Base-by-base conservation (phyloP, 73 alveolate species). In the Paraurostyla sp. region DNA sequence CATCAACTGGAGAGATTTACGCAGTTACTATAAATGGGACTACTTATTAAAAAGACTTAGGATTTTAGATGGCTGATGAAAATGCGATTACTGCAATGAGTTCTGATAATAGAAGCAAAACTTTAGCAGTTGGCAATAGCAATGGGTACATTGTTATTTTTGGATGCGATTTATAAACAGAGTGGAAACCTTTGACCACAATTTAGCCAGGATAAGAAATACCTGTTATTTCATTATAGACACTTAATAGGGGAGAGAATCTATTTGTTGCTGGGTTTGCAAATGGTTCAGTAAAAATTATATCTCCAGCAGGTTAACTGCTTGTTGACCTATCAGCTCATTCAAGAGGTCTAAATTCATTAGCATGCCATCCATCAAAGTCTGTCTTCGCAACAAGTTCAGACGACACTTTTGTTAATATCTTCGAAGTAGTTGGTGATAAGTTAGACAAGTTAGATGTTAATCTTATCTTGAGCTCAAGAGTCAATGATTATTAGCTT, bases 361-460 rank as follows among this genome's bases (percentile, higher is more conserved):
- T 90, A 2, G 56, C 83, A 30, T 51, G 86, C 50, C 95, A 90
- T 69, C 95, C 95, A 23, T 20, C 69, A 2, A 65, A 59, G 48
- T 43, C 90, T 0, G 65, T 90, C 15, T 90, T 90, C 32, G 85
- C 90, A 38, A 90, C 95, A 6, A 83, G 71, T 22, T 85, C 90
- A 11, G 95, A 90, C 46, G 95, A 90, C 87, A 62, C 92, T 33
- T 89, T 89, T 52, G 38, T 76, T 56, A 76, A 89, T 50, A 80
- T 89, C 16, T 89, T 32, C 30, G 95, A 89, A 46, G 95, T 89
- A 36, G 46, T 73, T 40, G 95, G 95, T 4, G 95, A 89, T 38
- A 89, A 46, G 38, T 18, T 51, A 20, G 95, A 89, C n/a, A 89
- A 82, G 33, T 41, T 81, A 3, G 85, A 89, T 51, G 92, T 89